Conservation (phyloP, 176 grass and related monocot species). For the Cenchrus purpureus region DNA sequence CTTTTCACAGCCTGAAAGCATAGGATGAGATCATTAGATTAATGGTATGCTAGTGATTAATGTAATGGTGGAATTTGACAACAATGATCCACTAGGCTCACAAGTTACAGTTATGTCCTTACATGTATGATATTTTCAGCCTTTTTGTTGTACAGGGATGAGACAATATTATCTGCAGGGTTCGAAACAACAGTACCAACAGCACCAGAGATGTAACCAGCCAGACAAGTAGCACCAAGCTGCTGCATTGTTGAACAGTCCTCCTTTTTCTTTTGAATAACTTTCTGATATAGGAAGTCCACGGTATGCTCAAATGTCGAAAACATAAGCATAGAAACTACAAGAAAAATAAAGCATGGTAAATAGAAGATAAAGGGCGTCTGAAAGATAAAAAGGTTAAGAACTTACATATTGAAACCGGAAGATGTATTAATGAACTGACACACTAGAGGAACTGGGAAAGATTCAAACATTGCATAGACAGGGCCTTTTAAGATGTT, state of each 20-base stretch:
- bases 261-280: slow-evolving; percentile 82
- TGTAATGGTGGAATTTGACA: neutral
- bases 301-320: slow-evolving; percentile 88
- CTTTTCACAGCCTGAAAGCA: slow-evolving; percentile 71
- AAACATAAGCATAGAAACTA: slow-evolving; percentile 99
- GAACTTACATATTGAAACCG: neutral
- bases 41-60: neutral
- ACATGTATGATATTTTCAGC: slow-evolving; percentile 76
- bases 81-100: neutral
- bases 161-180: slow-evolving; percentile 94
- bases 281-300: slow-evolving; percentile 67
- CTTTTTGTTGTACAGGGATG: slow-evolving; percentile 95
- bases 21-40: slow-evolving; percentile 35
- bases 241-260: slow-evolving; percentile 82
- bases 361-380: slow-evolving; percentile 17
- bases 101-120: slow-evolving; percentile 21
- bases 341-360: slow-evolving; percentile 20
- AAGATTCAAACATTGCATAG: slow-evolving; percentile 2
- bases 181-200: slow-evolving; percentile 92
- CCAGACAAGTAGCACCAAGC: slow-evolving; percentile 87
- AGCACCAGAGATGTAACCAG: slow-evolving; percentile 83
- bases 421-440: slow-evolving; percentile 11
- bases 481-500: neutral
- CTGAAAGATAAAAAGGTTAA: neutral
- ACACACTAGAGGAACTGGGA: neutral